These are phyloP conservation scores for Ogataea trehaloabstinens DNA, from an alignment of 805 yeast species.

Conservation along the genomic window DNA sequence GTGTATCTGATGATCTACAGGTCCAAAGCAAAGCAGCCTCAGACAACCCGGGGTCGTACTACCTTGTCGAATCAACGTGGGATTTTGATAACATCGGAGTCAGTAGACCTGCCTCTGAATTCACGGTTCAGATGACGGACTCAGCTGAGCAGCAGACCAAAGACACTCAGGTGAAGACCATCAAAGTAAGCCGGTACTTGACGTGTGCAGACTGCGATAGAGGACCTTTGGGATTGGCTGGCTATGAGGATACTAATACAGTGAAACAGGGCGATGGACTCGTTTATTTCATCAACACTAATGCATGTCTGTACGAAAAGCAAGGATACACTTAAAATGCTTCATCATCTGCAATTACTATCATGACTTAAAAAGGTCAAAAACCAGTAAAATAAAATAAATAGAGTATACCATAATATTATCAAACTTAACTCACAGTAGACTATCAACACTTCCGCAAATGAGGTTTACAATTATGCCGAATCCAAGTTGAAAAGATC, in stretches of 20 bases:
- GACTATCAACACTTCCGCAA: slow-evolving; percentile 3
- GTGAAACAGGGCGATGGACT: slow-evolving; percentile 13
- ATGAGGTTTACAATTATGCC: no score
- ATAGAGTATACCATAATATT: slow-evolving; percentile 2
- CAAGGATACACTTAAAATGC: no score
- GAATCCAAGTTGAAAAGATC: no score
- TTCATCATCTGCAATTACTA: not conserved
- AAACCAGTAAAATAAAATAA: slow-evolving; percentile 5
- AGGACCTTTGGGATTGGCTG: slow-evolving; percentile 76
- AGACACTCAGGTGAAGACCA: slow-evolving; percentile 18
- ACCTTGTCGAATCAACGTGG: slow-evolving; percentile 61
- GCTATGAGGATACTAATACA: slow-evolving; percentile 25
- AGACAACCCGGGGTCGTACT: slow-evolving; percentile 23
- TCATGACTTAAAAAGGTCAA: not conserved
- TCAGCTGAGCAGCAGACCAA: slow-evolving; percentile 3
- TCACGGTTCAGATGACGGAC: slow-evolving; percentile 9
- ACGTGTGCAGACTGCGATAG: slow-evolving; percentile 76
- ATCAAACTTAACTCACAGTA: slow-evolving; percentile 1
- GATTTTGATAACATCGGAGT: slow-evolving; percentile 80
- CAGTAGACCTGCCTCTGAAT: slow-evolving; percentile 38
- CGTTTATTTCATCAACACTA: slow-evolving; percentile 13
- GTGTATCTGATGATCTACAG: slow-evolving; percentile 4
- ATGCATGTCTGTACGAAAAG: slow-evolving; percentile 12
- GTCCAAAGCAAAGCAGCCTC: not conserved
- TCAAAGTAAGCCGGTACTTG: slow-evolving; percentile 48